Conservation (phyloP, 2,329 filamentous ascomycete species). For the Blastomyces percursus region DNA sequence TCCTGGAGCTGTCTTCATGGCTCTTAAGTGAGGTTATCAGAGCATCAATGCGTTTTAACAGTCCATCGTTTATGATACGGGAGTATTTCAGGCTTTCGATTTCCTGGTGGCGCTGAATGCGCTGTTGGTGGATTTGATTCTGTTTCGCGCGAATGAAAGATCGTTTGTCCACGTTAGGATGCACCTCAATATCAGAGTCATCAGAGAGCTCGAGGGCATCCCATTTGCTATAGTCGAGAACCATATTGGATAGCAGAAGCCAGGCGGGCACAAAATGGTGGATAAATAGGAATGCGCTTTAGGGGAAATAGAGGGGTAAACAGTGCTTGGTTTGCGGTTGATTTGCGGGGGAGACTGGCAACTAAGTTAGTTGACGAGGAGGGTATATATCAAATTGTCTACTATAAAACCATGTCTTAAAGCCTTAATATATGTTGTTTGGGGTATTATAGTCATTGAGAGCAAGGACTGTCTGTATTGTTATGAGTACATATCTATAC, state of each 20-base stretch:
- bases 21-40: conserved; percentile 64
- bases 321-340: not conserved
- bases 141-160: conserved; percentile 99
- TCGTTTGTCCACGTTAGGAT: conserved; percentile 96
- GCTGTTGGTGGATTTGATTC: conserved; percentile 88
- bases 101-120: conserved; percentile 71
- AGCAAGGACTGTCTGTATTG: not conserved
- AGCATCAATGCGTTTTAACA: conserved; percentile 70
- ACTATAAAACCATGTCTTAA: not conserved
- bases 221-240: conserved; percentile 55
- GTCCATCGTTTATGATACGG: conserved; percentile 80
- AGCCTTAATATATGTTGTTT: not conserved
- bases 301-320: conserved; percentile 8
- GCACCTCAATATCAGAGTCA: conserved; percentile 95
- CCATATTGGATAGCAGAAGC: conserved; percentile 29
- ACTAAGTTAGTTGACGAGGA: not conserved
- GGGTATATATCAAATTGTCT: not conserved
- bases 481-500: not conserved
- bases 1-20: conserved; percentile 56
- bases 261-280: not conserved
- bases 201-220: conserved; percentile 91
- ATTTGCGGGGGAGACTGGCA: not conserved
- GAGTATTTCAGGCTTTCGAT: conserved; percentile 87
- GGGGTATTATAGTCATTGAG: not conserved
- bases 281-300: conserved; percentile 9